Conservation (phyloP, 441 rosid genomes). For the Pelargonium myrrhifolium region DNA sequence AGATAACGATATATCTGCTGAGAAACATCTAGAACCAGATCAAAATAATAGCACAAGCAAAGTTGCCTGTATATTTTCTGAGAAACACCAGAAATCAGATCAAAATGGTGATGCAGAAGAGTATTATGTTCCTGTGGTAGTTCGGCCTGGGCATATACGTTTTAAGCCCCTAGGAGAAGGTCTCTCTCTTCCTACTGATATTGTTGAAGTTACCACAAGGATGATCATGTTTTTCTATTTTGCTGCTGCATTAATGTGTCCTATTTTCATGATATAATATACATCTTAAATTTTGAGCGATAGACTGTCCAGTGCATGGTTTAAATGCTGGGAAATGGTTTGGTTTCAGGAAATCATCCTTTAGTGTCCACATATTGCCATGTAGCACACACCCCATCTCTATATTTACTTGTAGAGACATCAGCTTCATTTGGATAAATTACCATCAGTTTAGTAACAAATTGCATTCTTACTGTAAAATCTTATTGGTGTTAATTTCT, state of each 20-base stretch:
- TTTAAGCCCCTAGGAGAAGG: slow-evolving; percentile 63
- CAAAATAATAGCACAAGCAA: slow-evolving; percentile 10
- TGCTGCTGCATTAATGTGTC: not conserved
- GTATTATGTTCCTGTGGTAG: slow-evolving; percentile 56
- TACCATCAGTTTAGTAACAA: not conserved
- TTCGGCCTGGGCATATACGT: slow-evolving; percentile 92
- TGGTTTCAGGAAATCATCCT: not conserved
- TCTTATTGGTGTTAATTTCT: slow-evolving; percentile 25
- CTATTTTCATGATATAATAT: not conserved
- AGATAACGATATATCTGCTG: slow-evolving; percentile 21
- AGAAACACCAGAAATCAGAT: slow-evolving; percentile 24
- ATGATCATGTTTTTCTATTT: not conserved
- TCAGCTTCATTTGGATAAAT: not conserved
- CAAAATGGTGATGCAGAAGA: slow-evolving; percentile 37
- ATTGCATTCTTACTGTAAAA: slow-evolving; percentile 3
- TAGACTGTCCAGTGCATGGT: not conserved
- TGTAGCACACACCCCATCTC: not conserved
- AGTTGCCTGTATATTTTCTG: slow-evolving; percentile 15
- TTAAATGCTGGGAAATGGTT: not conserved
- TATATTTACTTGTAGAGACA: not conserved
- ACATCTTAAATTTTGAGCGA: slow-evolving; percentile 1
- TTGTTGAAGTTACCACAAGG: not conserved
- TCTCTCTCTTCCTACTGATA: slow-evolving; percentile 17
- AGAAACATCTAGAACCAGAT: slow-evolving; percentile 23
- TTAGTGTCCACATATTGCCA: not conserved